Evolutionary conservation across 805 yeast genomes (phyloP).

Genomic region (Lipomyces spencermartinsiae): DNA sequence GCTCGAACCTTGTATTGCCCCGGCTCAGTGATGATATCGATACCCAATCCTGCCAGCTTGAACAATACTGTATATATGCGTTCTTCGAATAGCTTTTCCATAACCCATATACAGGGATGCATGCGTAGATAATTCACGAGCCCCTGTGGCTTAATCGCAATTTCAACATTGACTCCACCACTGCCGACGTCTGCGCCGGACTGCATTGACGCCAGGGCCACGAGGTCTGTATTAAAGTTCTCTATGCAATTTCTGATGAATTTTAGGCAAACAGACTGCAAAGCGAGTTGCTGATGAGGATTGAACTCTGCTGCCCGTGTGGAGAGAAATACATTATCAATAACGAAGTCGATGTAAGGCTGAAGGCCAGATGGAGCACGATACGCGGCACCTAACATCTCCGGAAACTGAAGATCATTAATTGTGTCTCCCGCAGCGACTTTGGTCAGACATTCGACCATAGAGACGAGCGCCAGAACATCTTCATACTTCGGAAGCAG

Average conservation of each 20-base stretch:
- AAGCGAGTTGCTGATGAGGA: constrained; percentile 48
- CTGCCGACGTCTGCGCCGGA: constrained; percentile 40
- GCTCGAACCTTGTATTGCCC: constrained; percentile 39
- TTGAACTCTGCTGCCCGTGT: constrained; percentile 48
- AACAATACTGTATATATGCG: constrained; percentile 64
- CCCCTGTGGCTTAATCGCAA: constrained; percentile 53
- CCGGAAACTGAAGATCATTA: constrained; percentile 62
- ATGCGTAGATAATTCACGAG: constrained; percentile 60
- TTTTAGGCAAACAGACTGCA: constrained; percentile 63
- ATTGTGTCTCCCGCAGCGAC: constrained; percentile 19
- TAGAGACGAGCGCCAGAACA: constrained; percentile 64
- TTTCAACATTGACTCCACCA: constrained; percentile 54
- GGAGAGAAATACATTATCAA: constrained; percentile 69
- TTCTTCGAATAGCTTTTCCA: constrained; percentile 68
- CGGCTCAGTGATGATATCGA: constrained; percentile 56
- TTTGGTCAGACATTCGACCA: constrained; percentile 54
- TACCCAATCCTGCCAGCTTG: constrained; percentile 61
- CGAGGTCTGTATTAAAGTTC: constrained; percentile 59
- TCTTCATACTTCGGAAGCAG: constrained; percentile 61
- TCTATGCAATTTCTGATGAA: constrained; percentile 57
- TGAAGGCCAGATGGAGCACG: constrained; percentile 69
- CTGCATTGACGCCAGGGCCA: constrained; percentile 60
- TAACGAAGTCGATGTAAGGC: constrained; percentile 78
- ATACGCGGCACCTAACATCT: constrained; percentile 63
- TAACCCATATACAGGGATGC: constrained; percentile 71